phyloP scores from a whole-genome alignment of 148 eudicot genomes.

The Simmondsia chinensis region DNA sequence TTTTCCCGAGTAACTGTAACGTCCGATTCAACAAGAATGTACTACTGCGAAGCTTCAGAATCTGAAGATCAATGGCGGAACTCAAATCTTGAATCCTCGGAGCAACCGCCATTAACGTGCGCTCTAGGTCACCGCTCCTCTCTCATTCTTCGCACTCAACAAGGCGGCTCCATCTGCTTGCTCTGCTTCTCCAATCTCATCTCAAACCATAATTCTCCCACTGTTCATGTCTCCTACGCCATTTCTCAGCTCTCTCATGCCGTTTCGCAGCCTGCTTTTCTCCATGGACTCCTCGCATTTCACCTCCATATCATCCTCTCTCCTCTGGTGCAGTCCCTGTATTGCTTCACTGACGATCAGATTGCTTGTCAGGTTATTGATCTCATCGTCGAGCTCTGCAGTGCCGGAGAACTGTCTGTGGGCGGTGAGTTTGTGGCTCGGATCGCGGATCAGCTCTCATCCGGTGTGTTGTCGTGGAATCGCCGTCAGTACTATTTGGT shows the following conservation, averaged over 20 bases:
- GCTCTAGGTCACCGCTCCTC: slow-evolving; percentile 57
- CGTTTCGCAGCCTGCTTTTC: slow-evolving; percentile 51
- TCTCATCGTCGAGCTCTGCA: slow-evolving; percentile 26
- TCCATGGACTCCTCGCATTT: slow-evolving; percentile 34
- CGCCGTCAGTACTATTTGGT: slow-evolving; percentile 66
- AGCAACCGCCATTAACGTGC: slow-evolving; percentile 35
- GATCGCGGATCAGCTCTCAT: slow-evolving; percentile 34
- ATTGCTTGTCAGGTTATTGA: slow-evolving; percentile 49
- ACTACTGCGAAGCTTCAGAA: too few relatives aligned
- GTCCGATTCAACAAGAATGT: too few relatives aligned
- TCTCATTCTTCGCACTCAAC: slow-evolving; percentile 33
- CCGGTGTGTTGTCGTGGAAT: slow-evolving; percentile 50
- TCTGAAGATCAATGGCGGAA: too few relatives aligned
- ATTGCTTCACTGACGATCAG: slow-evolving; percentile 48
- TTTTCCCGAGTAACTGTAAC: too few relatives aligned
- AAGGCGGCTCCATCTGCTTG: slow-evolving; percentile 75
- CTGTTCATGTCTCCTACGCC: slow-evolving; percentile 86
- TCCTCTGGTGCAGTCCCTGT: slow-evolving; percentile 47
- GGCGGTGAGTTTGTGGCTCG: slow-evolving; percentile 46
- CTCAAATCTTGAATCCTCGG: too few relatives aligned
- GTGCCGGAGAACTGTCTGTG: slow-evolving; percentile 26
- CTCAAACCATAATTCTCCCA: slow-evolving; percentile 53
- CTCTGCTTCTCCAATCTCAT: slow-evolving; percentile 77
- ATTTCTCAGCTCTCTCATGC: slow-evolving; percentile 76
- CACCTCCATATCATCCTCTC: slow-evolving; percentile 61